Base-by-base conservation (phyloP, 768 basidiomycete genomes). In the Auricularia sp. region DNA sequence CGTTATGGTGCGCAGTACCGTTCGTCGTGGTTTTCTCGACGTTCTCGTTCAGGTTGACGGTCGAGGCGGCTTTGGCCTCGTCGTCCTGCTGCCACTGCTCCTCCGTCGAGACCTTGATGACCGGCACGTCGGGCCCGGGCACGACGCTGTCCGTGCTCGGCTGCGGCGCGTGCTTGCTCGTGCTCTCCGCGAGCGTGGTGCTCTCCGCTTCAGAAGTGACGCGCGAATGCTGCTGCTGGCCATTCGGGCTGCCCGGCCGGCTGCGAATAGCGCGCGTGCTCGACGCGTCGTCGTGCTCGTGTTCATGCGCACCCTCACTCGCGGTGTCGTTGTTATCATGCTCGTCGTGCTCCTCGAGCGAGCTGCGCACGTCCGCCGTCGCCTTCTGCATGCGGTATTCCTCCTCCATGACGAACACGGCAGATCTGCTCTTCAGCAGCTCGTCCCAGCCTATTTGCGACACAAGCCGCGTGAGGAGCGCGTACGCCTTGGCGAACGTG, bases 331-430 rank as follows among this genome's bases (percentile, higher is more conserved):
- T 1, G 29, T 29, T 29, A 29, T 69, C 70, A 16, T 67, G 70
- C 36, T 63, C 66, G 59, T 69, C 67, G 16, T 74, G 72, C 18
- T 64, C 42, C 1, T 59, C 33, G 33, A 65, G 59, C 14, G 66
- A 36, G 12, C 47, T 68, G 44, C 75, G 73, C n/a, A 88, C 78
- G 35, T 94, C 91, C 2, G 73, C 77, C 4, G 90, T 84, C 2
- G 90, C 87, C 73, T 98, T 98, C 78, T 98, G 96, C 86, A 91
- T 90, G 43, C 97, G 84, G 73, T 99, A 99, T 73, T 99, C 97
- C 73, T 99, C 96, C 73, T 98, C 97, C 97, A 99, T 99, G 47
- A 99, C 97, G 75, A 99, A 98, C 14, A 99, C 97, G 43, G 80
- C 77, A 74, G 91, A 93, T 82, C 97, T 87, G 14, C 91, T 90